A percentile compares a stretch with the other conserved stretches of the same genome.
phyloP scores from a whole-genome alignment of 192 early-diverging fungal genomes.

The Dissophora ornata region DNA sequence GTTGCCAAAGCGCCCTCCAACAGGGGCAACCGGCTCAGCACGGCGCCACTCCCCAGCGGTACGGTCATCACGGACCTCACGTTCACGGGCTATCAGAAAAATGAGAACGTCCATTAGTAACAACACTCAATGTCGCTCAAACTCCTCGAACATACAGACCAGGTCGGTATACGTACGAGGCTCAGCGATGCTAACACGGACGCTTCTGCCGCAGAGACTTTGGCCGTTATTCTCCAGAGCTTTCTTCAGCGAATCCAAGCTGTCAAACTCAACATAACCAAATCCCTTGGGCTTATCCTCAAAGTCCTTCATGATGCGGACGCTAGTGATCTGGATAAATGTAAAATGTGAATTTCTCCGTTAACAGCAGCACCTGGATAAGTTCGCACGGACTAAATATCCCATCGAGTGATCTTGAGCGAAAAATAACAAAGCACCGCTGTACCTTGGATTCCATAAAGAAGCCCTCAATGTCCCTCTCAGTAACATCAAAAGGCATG shows the following conservation, averaged over 20 bases:
- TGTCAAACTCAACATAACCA: constrained; percentile 96
- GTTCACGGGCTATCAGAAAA: constrained; percentile 56
- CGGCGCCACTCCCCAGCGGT: constrained; percentile 71
- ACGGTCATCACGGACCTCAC: constrained; percentile 67
- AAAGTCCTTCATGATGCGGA: constrained; percentile 86
- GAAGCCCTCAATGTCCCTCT: constrained; percentile 77
- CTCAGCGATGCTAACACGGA: constrained; percentile 92
- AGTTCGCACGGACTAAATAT: no score
- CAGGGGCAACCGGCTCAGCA: constrained; percentile 54
- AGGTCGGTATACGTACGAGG: constrained; percentile 85
- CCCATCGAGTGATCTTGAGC: no score
- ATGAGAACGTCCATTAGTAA: neutral
- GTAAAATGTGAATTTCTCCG: neutral
- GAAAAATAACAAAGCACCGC: no score
- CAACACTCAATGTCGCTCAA: no score
- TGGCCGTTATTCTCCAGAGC: constrained; percentile 79
- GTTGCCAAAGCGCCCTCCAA: constrained; percentile 54
- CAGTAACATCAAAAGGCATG: constrained; percentile 86
- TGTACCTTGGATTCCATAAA: constrained; percentile 78
- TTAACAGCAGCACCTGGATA: neutral
- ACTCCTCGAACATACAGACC: no score
- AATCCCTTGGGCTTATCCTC: constrained; percentile 91
- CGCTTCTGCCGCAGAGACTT: constrained; percentile 71
- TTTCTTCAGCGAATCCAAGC: constrained; percentile 80
- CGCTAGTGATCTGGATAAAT: constrained; percentile 69